Evolutionary conservation across 1,284 basidiomycete genomes (phyloP), one percentile per base, ranked within the genome.

Genomic region (Neotropicomus parvogracilis): DNA sequence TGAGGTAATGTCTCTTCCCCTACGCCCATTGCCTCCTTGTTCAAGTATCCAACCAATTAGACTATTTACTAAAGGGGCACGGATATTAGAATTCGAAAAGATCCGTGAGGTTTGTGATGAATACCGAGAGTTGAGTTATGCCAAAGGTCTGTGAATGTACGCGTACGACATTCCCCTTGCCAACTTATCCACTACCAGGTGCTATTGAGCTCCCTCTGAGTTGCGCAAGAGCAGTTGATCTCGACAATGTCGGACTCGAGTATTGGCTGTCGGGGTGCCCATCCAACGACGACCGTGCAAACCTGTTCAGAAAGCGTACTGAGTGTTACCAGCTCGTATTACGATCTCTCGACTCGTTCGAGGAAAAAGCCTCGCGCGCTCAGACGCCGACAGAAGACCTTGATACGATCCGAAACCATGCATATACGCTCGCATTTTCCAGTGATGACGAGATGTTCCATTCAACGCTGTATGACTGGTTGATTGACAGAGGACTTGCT

Each of bases 371-470:
- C 53, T 57, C 66, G 16, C 49, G 56, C 35, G 49, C 59, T 20
- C 54, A 63, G 40, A 52, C 61, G 46, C 50, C 69, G 31, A 47
- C 54, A 26, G 79, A 80, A 32, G 81, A 85, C 46, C 74, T 78
- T 12, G 86, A 90, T 54, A 74, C 78, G 20, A 78, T 88, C 14
- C 78, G 85, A 41, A 77, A 74, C 36, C 83, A 85, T 60, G 88
- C 89, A 0, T 91, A 90, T 62, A 82, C 87, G 35, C 74, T 93
- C 49, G 91, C 92, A 1, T 87, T 97, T 53, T 75, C 80, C 1
- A 87, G 86, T 52, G 79, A 88, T 43, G 95, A 99, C 66, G 85
- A 92, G 59, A 83, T 97, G 68, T 97, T 98, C 75, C 95, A 99
- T 69, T 93, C 88, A 33, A 86, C 85, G 39, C 68, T 99, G 53